Evolutionary conservation across 306 rosid genomes (phyloP).

Genomic region (Casuarina cunninghamiana): DNA sequence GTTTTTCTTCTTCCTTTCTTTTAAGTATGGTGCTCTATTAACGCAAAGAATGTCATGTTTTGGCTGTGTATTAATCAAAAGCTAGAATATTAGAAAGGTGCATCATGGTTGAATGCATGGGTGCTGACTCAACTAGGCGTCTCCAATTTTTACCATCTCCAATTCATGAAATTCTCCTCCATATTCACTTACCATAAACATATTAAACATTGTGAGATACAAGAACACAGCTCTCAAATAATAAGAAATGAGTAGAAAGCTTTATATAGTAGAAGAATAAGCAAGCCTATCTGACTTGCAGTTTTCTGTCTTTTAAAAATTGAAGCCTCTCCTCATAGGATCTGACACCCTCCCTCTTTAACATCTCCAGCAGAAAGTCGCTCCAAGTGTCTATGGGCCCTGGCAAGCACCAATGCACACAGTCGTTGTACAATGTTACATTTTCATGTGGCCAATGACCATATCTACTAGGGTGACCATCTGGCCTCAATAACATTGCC

Average conservation of each 20-base stretch:
- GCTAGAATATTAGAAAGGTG: too few relatives aligned
- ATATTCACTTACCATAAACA: neutral
- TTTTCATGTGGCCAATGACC: slow-evolving; percentile 84
- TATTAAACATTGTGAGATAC: slow-evolving; percentile 1
- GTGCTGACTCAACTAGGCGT: too few relatives aligned
- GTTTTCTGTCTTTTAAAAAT: slow-evolving; percentile 23
- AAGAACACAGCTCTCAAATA: neutral
- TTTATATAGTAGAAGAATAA: slow-evolving; percentile 1
- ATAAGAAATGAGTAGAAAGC: neutral
- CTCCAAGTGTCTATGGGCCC: slow-evolving; percentile 87
- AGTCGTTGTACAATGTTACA: slow-evolving; percentile 73
- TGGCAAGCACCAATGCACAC: slow-evolving; percentile 93
- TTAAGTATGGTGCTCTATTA: too few relatives aligned
- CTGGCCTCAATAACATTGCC: slow-evolving; percentile 71
- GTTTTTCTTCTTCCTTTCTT: neutral
- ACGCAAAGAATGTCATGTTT: too few relatives aligned
- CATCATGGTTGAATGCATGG: too few relatives aligned
- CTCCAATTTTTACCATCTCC: neutral
- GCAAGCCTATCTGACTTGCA: slow-evolving; percentile 17
- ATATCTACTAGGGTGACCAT: slow-evolving; percentile 85
- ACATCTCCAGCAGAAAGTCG: slow-evolving; percentile 68
- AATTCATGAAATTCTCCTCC: neutral
- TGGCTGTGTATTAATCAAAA: too few relatives aligned
- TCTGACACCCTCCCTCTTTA: slow-evolving; percentile 75
- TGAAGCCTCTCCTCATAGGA: slow-evolving; percentile 60